These are phyloP conservation scores for Apiospora marii DNA, from an alignment of 2,329 filamentous ascomycete genomes.

Conservation along the genomic window DNA sequence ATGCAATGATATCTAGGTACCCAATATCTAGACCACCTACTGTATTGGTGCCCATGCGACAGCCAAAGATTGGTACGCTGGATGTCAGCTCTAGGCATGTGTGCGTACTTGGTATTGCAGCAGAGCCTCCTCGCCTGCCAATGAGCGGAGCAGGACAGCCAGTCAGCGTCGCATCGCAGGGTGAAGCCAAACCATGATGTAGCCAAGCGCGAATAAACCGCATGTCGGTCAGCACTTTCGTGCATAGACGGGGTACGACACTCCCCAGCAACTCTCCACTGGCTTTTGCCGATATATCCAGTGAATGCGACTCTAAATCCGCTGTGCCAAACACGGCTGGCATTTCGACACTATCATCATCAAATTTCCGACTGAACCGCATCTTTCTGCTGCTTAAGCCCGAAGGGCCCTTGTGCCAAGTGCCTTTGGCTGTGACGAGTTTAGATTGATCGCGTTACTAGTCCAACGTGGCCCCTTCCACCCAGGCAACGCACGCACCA, in stretches of 20 bases:
- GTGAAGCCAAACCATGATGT: conserved; percentile 5
- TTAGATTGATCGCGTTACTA: neutral
- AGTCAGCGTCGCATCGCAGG: neutral
- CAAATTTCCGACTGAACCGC: conserved; percentile 14
- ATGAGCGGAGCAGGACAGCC: conserved; percentile 12
- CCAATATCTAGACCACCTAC: neutral
- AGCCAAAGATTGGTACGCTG: neutral
- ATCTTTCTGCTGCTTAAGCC: neutral
- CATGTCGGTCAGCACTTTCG: conserved; percentile 11
- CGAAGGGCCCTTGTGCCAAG: neutral
- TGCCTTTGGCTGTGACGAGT: neutral
- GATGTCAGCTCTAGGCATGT: conserved; percentile 6
- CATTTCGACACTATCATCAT: neutral
- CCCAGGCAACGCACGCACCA: neutral
- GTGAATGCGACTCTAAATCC: neutral
- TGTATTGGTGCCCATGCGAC: neutral
- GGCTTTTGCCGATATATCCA: conserved; percentile 4
- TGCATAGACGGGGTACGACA: neutral
- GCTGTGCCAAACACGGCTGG: neutral
- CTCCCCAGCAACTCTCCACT: neutral
- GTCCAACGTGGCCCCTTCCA: neutral
- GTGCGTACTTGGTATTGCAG: neutral
- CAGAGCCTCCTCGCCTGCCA: conserved; percentile 16
- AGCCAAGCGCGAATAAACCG: conserved; percentile 12
- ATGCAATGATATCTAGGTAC: neutral